Base-by-base conservation (phyloP, 257 asterid species). In the Fraxinus cuspidata region DNA sequence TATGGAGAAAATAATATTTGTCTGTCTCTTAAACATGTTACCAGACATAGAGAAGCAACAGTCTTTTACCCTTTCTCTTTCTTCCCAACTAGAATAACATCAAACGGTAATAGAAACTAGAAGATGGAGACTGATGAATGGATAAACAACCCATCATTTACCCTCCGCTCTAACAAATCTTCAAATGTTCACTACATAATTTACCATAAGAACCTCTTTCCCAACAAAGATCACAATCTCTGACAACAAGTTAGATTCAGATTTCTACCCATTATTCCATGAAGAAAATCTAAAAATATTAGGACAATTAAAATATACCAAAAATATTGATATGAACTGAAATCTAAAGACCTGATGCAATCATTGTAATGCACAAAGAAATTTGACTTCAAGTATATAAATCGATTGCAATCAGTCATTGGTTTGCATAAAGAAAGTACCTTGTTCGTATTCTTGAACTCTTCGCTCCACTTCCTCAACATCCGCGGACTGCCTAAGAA, bases 381-480 rank as follows among this genome's bases (percentile, higher is more conserved):
- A 70, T 58, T 70, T 21, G 75, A 27, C 68, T 16, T 70, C 34
- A 74, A 66, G 75, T 72, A 66, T 58, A 80, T 66, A 31, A 63
- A 3, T 27, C 16, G 4, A 63, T 7, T 27, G 69, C 69, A 63
- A 27, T 63, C 69, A 25, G 19, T 63, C 69, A 0, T 21, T 60
- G 15, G 34, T 63, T 25, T 63, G 69, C 16, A 63, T 9, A 63
- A 63, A 71, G 37, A 51, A 27, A 35, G 66, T 58, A 87, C 90
- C 90, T 84, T 84, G 87, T 81, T 84, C 90, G 19, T 87, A 87
- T 72, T 85, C 84, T 44, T 81, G 82, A 78, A 87, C 88, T 84
- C 90, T 80, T 47, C 37, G 79, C 35, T 83, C 87, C 63, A 87
- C 90, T 81, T 87, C 90, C 81, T 87, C 90, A n/a, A 87, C 90